These are phyloP conservation scores for Magnusiomyces clavatus DNA, from an alignment of 1,139 yeast species.

Conservation along the genomic window DNA sequence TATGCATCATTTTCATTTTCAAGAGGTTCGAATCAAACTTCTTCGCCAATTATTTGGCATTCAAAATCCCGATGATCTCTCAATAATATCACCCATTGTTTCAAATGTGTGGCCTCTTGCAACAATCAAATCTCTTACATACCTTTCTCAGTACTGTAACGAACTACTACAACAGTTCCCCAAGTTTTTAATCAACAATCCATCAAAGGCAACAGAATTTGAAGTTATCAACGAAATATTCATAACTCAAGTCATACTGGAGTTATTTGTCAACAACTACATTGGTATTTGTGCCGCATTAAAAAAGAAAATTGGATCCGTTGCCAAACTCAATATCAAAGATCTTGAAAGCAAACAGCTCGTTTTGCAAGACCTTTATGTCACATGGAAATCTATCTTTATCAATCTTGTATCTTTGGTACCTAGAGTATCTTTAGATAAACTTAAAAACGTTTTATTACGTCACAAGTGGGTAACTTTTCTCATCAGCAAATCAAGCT, in stretches of 20 bases:
- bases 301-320: constrained; percentile 13
- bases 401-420: constrained; percentile 5
- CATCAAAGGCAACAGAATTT: background rate
- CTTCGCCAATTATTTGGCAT: constrained; percentile 33
- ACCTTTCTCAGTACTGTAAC: constrained; percentile 20
- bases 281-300: constrained; percentile 14
- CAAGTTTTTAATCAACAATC: constrained; percentile 2
- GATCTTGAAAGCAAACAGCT: constrained; percentile 12
- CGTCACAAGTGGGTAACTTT: constrained; percentile 40
- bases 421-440: background rate
- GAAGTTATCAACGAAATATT: constrained; percentile 11
- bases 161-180: constrained; percentile 13
- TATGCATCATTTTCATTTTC: constrained; percentile 35
- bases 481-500: constrained; percentile 33
- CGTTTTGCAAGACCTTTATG: constrained; percentile 7
- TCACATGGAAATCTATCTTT: constrained; percentile 11
- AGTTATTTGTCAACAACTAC: constrained; percentile 47
- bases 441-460: constrained; percentile 9
- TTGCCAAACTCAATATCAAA: constrained; percentile 11
- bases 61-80: constrained; percentile 11
- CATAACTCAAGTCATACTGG: constrained; percentile 40
- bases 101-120: constrained; percentile 23
- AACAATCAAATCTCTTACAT: constrained; percentile 19
- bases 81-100: constrained; percentile 11
- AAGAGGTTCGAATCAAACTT: constrained; percentile 37